Evolutionary conservation across 1,139 yeast species (phyloP), one percentile per base, ranked within the genome.

Genomic region (Suhomyces kunorum): DNA sequence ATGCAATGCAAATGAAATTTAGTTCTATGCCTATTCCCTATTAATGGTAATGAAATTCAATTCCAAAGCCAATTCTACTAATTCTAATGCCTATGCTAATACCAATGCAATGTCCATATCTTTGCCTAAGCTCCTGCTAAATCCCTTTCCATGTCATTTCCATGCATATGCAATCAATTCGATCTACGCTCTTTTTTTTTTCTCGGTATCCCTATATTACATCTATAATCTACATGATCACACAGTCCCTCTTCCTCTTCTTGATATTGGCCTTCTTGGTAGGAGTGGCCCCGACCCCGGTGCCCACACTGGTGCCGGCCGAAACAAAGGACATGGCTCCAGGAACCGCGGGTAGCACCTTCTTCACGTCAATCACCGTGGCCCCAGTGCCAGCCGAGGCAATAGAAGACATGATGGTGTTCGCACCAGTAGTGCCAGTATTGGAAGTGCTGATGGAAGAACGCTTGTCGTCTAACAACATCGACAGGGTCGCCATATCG

Each of bases 191-290:
- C 7, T 6, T 24, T 8, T 12, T 7, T 20, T 20, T 7, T 8
- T 29, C 7, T 13, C 17, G 32, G 11, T 20, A 19, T 28, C 34
- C 35, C 31, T 15, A 19, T 31, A 22, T 22, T 31, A 31, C 34
- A 25, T 31, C 34, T 31, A 31, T 31, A 23, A 14, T 15, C 23
- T 36, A 64, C 63, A 63, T 55, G 40, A 64, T 56, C 18, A 64
- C 66, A 55, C 74, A 68, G 41, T 66, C 69, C 41, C 63, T 59
- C 55, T 62, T 64, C 25, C 47, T 50, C 55, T 59, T 64, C 48
- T 59, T 58, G 47, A 56, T 54, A 28, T 47, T 50, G 39, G 52
- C 44, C 37, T 53, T 54, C 40, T 42, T 42, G 18, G 20, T 32
- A 9, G 20, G 30, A 8, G 28, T 33, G 12, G 34, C 14, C 13